Percentiles rank a stretch among this genome's conserved stretches.
Conservation (phyloP, 371 early-diverging fungal genomes). For the Mortierella sp. region DNA sequence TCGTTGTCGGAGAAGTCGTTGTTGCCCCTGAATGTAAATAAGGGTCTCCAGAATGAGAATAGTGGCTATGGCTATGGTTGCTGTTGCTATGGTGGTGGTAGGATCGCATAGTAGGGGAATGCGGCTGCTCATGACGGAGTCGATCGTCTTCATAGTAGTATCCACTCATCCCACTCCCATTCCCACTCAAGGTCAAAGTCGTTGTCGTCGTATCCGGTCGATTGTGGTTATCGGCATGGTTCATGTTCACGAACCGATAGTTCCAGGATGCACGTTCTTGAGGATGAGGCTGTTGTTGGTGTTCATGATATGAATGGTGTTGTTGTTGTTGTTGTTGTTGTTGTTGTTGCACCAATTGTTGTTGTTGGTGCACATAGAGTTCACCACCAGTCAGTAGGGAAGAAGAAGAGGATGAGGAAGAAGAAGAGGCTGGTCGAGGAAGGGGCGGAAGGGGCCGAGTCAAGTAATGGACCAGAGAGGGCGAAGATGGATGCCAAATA, state of each 20-base stretch:
- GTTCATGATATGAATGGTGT: background rate
- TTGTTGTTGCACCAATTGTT: background rate
- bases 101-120: background rate
- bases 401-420: background rate
- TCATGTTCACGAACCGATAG: conserved; percentile 16
- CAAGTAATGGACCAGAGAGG: conserved; percentile 15
- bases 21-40: background rate
- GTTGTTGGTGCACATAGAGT: background rate
- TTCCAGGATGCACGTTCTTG: conserved; percentile 12
- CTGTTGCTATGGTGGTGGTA: background rate
- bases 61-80: too few species aligned
- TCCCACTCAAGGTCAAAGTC: background rate
- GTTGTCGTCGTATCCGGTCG: background rate
- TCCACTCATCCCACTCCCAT: conserved; percentile 5
- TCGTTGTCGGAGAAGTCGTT: background rate
- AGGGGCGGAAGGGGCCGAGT: conserved; percentile 17
- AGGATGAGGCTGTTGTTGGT: background rate
- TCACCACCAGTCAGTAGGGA: background rate
- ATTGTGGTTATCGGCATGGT: conserved; percentile 10
- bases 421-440: background rate
- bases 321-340: conserved; percentile 3
- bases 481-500: conserved; percentile 13
- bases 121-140: conserved; percentile 1
- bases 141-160: conserved; percentile 21
- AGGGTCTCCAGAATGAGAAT: background rate